A percentile compares a stretch with the other conserved stretches of the same genome.
Conservation (phyloP, 495 filamentous ascomycete genomes). For the Aspergillus indologenus region DNA sequence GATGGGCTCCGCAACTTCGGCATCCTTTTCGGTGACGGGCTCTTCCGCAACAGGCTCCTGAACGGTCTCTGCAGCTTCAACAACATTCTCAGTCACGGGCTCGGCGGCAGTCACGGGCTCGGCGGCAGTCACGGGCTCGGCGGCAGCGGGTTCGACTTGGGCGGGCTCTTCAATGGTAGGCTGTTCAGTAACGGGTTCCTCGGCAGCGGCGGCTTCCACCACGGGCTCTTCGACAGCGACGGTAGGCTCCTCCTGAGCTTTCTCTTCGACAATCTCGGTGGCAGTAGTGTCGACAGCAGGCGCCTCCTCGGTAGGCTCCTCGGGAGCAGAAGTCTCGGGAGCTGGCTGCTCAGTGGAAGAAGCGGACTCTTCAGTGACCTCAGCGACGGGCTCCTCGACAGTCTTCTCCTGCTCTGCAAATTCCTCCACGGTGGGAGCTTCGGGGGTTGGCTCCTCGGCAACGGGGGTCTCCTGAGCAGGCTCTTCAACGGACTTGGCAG, state of each 20-base stretch:
- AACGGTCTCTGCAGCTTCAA: background rate
- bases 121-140: constrained; percentile 9
- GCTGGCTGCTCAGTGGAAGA: background rate
- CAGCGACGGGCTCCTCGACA: background rate
- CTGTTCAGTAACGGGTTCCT: constrained; percentile 4
- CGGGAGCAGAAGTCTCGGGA: constrained; percentile 2
- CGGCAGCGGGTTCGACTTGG: background rate
- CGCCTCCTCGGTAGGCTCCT: constrained; percentile 2
- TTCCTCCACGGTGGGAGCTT: constrained; percentile 15
- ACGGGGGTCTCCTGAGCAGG: constrained; percentile 8
- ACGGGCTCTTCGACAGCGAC: constrained; percentile 6
- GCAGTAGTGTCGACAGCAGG: background rate
- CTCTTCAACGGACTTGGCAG: constrained; percentile 14
- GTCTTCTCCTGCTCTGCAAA: constrained; percentile 3
- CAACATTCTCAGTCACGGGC: constrained; percentile 1
- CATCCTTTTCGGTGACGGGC: no score
- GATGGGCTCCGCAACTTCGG: constrained; percentile 7
- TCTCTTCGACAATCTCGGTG: background rate
- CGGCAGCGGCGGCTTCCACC: constrained; percentile 4
- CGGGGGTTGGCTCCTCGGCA: constrained; percentile 3
- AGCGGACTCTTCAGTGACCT: no score
- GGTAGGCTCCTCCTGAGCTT: constrained; percentile 2
- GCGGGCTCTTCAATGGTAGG: background rate
- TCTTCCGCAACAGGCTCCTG: no score
- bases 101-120: constrained; percentile 7